These are phyloP conservation scores for Sporisorium iseilematis-ciliati DNA, from an alignment of 1,284 basidiomycete genomes.

Conservation along the genomic window DNA sequence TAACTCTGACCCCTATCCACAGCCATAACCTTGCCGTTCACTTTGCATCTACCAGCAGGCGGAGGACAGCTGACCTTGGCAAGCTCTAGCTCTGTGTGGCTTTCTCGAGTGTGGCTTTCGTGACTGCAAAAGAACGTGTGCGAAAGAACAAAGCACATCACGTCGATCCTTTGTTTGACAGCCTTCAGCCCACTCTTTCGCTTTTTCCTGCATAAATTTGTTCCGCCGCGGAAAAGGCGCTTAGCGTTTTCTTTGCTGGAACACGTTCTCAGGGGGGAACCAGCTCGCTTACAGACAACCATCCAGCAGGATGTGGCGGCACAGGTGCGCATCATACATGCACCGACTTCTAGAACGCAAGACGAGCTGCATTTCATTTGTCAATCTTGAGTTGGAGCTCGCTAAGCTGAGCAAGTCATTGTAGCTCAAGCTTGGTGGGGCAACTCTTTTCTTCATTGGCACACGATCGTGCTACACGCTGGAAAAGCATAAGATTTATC, in stretches of 20 bases:
- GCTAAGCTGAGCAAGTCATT: too few species aligned
- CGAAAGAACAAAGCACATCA: not conserved
- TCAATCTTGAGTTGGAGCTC: too few species aligned
- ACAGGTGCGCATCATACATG: too few species aligned
- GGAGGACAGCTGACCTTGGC: too few species aligned
- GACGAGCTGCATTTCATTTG: too few species aligned
- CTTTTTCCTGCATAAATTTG: not conserved
- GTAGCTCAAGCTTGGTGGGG: too few species aligned
- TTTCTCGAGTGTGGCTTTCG: not conserved
- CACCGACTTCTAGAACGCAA: too few species aligned
- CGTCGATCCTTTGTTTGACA: constrained; percentile 17
- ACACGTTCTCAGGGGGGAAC: constrained; percentile 32
- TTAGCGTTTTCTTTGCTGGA: not conserved
- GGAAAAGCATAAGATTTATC: not conserved
- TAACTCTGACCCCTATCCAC: constrained; percentile 1
- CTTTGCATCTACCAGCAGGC: not conserved
- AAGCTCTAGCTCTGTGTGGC: too few species aligned
- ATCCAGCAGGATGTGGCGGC: too few species aligned
- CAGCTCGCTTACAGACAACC: constrained; percentile 6
- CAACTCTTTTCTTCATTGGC: too few species aligned
- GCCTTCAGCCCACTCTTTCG: not conserved
- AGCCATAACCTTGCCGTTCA: not conserved
- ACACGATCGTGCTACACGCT: too few species aligned
- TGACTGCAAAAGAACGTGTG: constrained; percentile 4
- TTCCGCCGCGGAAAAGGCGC: not conserved